These are phyloP conservation scores for Colletotrichum camelliae DNA, from an alignment of 2,329 filamentous ascomycete genomes.

Conservation along the genomic window DNA sequence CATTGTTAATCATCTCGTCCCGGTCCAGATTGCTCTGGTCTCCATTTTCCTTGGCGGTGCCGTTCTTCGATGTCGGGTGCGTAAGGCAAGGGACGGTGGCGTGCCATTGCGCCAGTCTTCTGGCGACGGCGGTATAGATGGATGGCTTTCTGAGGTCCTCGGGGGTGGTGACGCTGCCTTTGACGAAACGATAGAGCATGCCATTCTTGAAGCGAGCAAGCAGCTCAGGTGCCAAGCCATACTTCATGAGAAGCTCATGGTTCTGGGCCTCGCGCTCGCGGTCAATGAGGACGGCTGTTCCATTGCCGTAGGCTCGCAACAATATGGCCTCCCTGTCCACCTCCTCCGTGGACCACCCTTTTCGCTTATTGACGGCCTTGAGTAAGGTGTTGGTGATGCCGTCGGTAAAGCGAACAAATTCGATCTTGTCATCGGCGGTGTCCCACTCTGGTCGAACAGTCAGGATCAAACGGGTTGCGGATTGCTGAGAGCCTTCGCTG, in stretches of 20 bases:
- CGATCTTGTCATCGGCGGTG: slow-evolving; percentile 72
- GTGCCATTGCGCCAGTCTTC: slow-evolving; percentile 91
- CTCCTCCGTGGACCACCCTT: slow-evolving; percentile 74
- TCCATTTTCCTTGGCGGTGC: slow-evolving; percentile 37
- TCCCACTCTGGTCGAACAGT: slow-evolving; percentile 86
- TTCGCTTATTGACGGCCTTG: slow-evolving; percentile 73
- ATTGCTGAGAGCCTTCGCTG: slow-evolving; percentile 75
- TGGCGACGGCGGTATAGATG: slow-evolving; percentile 84
- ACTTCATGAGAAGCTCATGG: slow-evolving; percentile 85
- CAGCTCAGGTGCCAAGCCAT: slow-evolving; percentile 83
- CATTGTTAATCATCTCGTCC: slow-evolving; percentile 44
- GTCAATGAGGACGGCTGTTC: slow-evolving; percentile 95
- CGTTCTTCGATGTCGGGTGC: slow-evolving; percentile 35
- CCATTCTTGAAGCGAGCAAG: slow-evolving; percentile 95
- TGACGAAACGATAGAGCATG: slow-evolving; percentile 91
- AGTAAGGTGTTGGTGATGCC: slow-evolving; percentile 96
- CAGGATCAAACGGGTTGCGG: slow-evolving; percentile 80
- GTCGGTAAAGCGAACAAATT: slow-evolving; percentile 92
- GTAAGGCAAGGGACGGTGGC: slow-evolving; percentile 68
- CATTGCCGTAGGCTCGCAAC: slow-evolving; percentile 91
- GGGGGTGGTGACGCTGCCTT: slow-evolving; percentile 79
- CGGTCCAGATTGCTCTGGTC: slow-evolving; percentile 36
- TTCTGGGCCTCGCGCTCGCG: slow-evolving; percentile 81
- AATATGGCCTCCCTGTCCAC: slow-evolving; percentile 86
- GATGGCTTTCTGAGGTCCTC: slow-evolving; percentile 77